Evolutionary conservation across 2,329 filamentous ascomycete species (phyloP), one percentile per base, ranked within the genome.

Genomic region (Rutstroemia sp.): DNA sequence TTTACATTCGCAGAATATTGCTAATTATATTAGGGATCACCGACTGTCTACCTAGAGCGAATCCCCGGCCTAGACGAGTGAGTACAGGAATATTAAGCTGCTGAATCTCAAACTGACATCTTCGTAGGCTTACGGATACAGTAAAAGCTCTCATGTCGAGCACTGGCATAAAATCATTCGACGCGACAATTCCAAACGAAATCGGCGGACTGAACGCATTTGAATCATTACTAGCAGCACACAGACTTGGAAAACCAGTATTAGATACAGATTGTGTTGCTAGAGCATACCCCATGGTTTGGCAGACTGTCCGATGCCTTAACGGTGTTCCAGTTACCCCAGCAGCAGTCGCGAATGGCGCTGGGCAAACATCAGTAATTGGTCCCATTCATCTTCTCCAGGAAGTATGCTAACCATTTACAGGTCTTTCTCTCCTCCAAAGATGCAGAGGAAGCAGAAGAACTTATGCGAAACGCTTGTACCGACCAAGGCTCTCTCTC

Each of bases 141-240:
- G 63, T 68, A 37, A 61, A 63, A 56, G 60, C 58, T 19, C 60
- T 67, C 14, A 60, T 68, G 58, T 51, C 60, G 44, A 41, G 54
- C 3, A 58, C 59, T 5, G 61, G 59, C 9, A 27, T 67, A 7
- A 52, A 56, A 16, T 56, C 59, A 9, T 67, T 68, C 47, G 65
- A 82, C 19, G 79, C 81, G 39, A 78, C 86, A 59, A 80, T 87
- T 59, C 76, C 80, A 1, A 68, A 86, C 10, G 84, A 87, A 63
- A 84, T 87, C 54, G 84, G 84, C n/a, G 84, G 84, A 6, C 78
- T 77, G 4, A 87, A 87, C 60, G 83, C 65, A 1, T 67, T 68
- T 34, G 65, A 68, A 55, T 62, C 65, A 14, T 51, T 68, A 9
- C 59, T 68, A 8, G 62, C 62, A 14, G 65, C 60, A 3, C 59